Evolutionary conservation across 1,139 yeast genomes (phyloP).

Genomic region (Diutina pseudorugosa): DNA sequence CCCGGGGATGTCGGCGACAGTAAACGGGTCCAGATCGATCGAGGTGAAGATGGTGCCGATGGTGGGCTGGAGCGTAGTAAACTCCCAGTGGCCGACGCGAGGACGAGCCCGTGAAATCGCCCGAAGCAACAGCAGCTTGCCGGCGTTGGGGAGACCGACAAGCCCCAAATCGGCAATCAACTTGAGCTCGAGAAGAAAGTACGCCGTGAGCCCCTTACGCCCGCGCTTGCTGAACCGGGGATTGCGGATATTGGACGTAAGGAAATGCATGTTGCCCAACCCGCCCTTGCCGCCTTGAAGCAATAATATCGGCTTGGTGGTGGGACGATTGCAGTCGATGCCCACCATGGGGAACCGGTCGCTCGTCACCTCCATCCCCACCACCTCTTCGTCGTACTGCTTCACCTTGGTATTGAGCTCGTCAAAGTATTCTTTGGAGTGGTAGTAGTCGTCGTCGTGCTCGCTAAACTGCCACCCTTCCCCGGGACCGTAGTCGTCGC

Average conservation of each 20-base stretch:
- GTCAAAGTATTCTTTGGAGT: conserved; percentile 49
- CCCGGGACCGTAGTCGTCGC: conserved; percentile 50
- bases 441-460: conserved; percentile 57
- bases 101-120: conserved; percentile 91
- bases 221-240: conserved; percentile 84
- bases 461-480: conserved; percentile 85
- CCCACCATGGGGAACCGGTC: conserved; percentile 77
- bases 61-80: conserved; percentile 86
- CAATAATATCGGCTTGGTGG: conserved; percentile 55
- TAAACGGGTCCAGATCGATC: conserved; percentile 61
- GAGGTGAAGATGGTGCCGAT: conserved; percentile 73
- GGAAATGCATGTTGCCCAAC: conserved; percentile 89
- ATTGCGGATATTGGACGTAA: conserved; percentile 71
- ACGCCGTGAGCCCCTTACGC: conserved; percentile 51
- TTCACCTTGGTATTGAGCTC: conserved; percentile 51
- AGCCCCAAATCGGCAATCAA: conserved; percentile 85
- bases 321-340: conserved; percentile 56
- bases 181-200: conserved; percentile 72
- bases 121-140: conserved; percentile 77
- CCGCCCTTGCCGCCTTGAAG: conserved; percentile 89
- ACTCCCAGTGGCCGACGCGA: conserved; percentile 92
- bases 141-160: conserved; percentile 94
- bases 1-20: conserved; percentile 97
- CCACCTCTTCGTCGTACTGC: conserved; percentile 49
- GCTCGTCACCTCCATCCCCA: conserved; percentile 42